phyloP scores from a whole-genome alignment of 2,329 filamentous ascomycete genomes.

The Diaporthe helianthi region DNA sequence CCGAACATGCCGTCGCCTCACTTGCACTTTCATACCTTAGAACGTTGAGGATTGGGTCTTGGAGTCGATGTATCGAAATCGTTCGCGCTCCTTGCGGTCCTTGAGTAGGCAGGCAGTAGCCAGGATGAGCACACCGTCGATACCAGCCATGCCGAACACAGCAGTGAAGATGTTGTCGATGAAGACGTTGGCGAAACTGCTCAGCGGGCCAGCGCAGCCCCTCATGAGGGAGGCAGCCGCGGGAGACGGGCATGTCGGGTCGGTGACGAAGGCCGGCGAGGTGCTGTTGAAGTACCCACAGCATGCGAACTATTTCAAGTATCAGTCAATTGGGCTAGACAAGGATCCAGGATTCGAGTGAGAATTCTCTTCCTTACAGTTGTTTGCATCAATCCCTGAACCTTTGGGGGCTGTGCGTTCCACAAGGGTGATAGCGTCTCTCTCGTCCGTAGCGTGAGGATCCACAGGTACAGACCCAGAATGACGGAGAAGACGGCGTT shows the following conservation, averaged over 20 bases:
- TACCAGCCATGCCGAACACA: slow-evolving; percentile 78
- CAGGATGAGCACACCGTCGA: slow-evolving; percentile 73
- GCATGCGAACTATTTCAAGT: slow-evolving; percentile 70
- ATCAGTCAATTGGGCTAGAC: slow-evolving; percentile 9
- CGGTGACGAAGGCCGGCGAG: slow-evolving; percentile 73
- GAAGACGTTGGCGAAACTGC: slow-evolving; percentile 72
- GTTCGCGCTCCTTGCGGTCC: slow-evolving; percentile 79
- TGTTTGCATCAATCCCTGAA: slow-evolving; percentile 75
- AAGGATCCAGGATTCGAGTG: background rate
- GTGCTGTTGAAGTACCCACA: slow-evolving; percentile 81
- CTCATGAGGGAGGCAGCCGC: slow-evolving; percentile 73
- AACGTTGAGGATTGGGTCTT: slow-evolving; percentile 67
- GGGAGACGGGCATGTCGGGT: slow-evolving; percentile 71
- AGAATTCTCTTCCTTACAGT: slow-evolving; percentile 55
- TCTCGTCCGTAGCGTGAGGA: slow-evolving; percentile 74
- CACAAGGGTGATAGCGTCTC: slow-evolving; percentile 68
- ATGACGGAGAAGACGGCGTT: slow-evolving; percentile 70
- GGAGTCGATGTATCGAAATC: slow-evolving; percentile 82
- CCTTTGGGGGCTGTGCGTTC: slow-evolving; percentile 58
- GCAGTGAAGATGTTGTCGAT: slow-evolving; percentile 81
- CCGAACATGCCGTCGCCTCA: background rate
- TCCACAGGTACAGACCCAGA: slow-evolving; percentile 74
- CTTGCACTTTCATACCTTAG: slow-evolving; percentile 40
- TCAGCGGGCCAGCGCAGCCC: slow-evolving; percentile 74
- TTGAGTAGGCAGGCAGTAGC: slow-evolving; percentile 79